phyloP scores from a whole-genome alignment of 2,329 filamentous ascomycete species.

The Shiraia sp. region DNA sequence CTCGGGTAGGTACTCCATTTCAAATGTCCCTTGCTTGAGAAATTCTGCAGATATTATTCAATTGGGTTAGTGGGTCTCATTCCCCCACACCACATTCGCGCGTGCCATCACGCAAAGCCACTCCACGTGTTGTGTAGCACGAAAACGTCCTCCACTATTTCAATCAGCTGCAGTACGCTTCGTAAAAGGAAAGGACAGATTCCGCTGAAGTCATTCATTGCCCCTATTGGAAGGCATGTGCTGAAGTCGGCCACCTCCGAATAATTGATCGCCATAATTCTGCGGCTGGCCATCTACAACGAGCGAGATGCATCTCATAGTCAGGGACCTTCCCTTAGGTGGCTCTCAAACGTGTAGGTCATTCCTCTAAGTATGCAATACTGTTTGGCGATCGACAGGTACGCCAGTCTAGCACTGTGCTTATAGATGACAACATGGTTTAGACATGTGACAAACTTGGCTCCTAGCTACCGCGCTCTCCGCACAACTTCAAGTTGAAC shows the following conservation, averaged over 20 bases:
- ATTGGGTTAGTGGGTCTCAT: conserved; percentile 9
- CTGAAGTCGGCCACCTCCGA: conserved; percentile 1
- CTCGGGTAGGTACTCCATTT: background rate
- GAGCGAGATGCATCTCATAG: background rate
- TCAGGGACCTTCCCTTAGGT: background rate
- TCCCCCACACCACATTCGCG: conserved; percentile 18
- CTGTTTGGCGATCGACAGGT: conserved; percentile 1
- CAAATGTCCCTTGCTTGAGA: conserved; percentile 26
- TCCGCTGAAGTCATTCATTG: conserved; percentile 6
- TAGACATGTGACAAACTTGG: no score
- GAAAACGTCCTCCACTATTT: conserved; percentile 16
- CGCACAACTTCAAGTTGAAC: no score
- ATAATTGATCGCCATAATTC: conserved; percentile 6
- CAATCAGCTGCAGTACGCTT: conserved; percentile 22
- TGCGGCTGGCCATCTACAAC: background rate
- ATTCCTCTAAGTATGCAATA: background rate
- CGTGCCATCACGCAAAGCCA: conserved; percentile 13
- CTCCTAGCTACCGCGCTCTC: no score
- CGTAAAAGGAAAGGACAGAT: conserved; percentile 19
- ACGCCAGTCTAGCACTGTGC: background rate
- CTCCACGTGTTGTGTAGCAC: conserved; percentile 30
- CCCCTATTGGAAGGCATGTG: background rate
- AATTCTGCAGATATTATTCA: conserved; percentile 16
- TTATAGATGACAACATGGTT: background rate
- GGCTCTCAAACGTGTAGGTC: no score